These are phyloP conservation scores for Aspergillus spinulosporus DNA, from an alignment of 2,329 filamentous ascomycete species.

Conservation along the genomic window DNA sequence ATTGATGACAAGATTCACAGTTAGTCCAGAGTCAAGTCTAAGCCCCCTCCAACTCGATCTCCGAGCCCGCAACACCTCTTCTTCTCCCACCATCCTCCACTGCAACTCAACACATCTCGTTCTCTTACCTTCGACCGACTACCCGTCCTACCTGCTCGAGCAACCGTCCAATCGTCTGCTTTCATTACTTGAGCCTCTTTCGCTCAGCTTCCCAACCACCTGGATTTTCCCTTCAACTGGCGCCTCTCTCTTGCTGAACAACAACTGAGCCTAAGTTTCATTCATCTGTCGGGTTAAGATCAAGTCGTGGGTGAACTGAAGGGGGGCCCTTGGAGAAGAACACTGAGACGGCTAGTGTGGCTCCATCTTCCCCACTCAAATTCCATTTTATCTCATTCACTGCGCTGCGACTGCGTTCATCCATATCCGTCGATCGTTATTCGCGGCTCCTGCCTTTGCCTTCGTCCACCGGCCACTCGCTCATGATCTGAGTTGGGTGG, in stretches of 20 bases:
- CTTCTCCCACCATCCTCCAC: neutral
- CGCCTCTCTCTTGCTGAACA: neutral
- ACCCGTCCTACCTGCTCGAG: neutral
- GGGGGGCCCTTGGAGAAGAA: neutral
- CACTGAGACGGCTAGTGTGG: neutral
- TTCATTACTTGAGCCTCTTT: neutral
- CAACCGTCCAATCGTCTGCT: neutral
- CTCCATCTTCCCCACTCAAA: conserved; percentile 14
- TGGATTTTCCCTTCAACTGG: neutral
- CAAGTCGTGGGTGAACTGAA: conserved; percentile 2
- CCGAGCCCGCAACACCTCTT: neutral
- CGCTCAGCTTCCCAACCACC: neutral
- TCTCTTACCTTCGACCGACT: neutral
- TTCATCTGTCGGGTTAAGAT: neutral
- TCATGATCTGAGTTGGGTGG: conserved; percentile 8
- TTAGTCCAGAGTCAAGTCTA: conserved; percentile 3
- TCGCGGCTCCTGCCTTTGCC: conserved; percentile 6
- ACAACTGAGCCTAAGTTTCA: too few species aligned
- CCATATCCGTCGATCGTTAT: conserved; percentile 10
- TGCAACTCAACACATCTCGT: neutral
- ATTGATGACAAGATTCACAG: neutral
- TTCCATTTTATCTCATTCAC: conserved; percentile 5
- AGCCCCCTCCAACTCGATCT: conserved; percentile 10
- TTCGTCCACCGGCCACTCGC: conserved; percentile 4
- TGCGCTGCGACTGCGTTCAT: conserved; percentile 4